phyloP scores from a whole-genome alignment of 2,329 filamentous ascomycete genomes.

The Dryadomyces quercus-mongolicae region DNA sequence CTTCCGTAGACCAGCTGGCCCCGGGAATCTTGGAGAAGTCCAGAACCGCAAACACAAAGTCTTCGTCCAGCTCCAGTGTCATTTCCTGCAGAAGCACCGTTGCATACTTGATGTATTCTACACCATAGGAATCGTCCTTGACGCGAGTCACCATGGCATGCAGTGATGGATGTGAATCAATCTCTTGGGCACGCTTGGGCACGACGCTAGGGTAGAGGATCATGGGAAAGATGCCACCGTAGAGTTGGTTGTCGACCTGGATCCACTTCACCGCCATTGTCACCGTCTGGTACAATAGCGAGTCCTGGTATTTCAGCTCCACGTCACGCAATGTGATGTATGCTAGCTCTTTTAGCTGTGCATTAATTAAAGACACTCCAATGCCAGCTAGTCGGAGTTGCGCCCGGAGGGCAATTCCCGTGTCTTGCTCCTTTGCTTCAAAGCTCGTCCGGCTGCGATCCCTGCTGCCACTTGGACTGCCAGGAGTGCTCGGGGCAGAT shows the following conservation, averaged over 20 bases:
- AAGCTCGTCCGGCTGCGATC: conserved; percentile 49
- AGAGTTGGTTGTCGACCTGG: conserved; percentile 96
- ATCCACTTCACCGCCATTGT: conserved; percentile 95
- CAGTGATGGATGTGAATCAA: conserved; percentile 89
- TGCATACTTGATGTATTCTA: conserved; percentile 97
- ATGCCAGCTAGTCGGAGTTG: conserved; percentile 82
- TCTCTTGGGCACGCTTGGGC: conserved; percentile 90
- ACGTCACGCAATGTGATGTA: conserved; percentile 91
- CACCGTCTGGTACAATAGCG: conserved; percentile 83
- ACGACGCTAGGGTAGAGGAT: conserved; percentile 95
- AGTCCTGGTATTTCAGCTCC: conserved; percentile 83
- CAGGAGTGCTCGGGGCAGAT: conserved; percentile 34
- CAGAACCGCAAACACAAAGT: conserved; percentile 91
- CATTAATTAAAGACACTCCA: conserved; percentile 86
- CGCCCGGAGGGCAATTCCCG: conserved; percentile 76
- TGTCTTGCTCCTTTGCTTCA: conserved; percentile 87
- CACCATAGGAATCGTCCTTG: conserved; percentile 96
- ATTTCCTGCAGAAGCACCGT: conserved; percentile 91
- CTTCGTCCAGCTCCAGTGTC: conserved; percentile 94
- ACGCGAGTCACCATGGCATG: conserved; percentile 85
- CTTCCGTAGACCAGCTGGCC: conserved; percentile 67
- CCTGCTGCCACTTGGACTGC: conserved; percentile 16
- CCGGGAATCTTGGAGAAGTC: conserved; percentile 92
- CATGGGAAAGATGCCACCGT: conserved; percentile 96
- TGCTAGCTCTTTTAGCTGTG: conserved; percentile 79